phyloP scores from a whole-genome alignment of 1,139 yeast species.

The Lodderomyces jiufengensis region DNA sequence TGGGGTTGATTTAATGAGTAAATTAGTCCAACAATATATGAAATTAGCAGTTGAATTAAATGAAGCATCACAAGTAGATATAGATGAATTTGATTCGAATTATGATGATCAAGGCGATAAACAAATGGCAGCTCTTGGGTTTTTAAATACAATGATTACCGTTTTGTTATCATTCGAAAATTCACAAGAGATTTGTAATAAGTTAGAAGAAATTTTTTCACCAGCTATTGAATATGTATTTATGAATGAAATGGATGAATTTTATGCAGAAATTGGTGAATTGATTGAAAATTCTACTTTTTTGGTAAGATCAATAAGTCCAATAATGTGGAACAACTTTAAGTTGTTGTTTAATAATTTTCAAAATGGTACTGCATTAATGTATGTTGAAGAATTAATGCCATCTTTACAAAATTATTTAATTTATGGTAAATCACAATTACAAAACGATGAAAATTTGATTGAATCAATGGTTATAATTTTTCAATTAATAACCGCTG shows the following conservation, averaged over 20 bases:
- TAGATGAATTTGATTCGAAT: constrained; percentile 41
- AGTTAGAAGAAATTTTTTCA: constrained; percentile 67
- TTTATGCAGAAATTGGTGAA: constrained; percentile 78
- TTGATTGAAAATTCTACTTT: constrained; percentile 84
- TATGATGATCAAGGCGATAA: constrained; percentile 65
- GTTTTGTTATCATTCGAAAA: constrained; percentile 85
- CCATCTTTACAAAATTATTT: constrained; percentile 76
- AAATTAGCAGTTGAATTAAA: constrained; percentile 67
- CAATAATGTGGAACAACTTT: constrained; percentile 73
- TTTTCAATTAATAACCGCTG: constrained; percentile 29
- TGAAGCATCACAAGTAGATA: constrained; percentile 52
- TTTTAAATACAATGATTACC: constrained; percentile 82
- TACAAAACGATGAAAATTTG: constrained; percentile 31
- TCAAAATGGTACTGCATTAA: constrained; percentile 50
- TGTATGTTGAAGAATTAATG: constrained; percentile 72
- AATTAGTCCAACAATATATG: constrained; percentile 76
- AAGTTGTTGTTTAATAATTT: constrained; percentile 53
- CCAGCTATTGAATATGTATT: constrained; percentile 74
- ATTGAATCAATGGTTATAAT: constrained; percentile 26
- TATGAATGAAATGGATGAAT: constrained; percentile 65
- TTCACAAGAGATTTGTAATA: constrained; percentile 60
- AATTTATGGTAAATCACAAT: constrained; percentile 61
- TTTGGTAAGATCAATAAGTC: constrained; percentile 66
- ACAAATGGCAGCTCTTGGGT: constrained; percentile 83
- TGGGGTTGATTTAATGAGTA: constrained; percentile 81